These are phyloP conservation scores for Candida alai DNA, from an alignment of 805 yeast genomes.

Conservation along the genomic window DNA sequence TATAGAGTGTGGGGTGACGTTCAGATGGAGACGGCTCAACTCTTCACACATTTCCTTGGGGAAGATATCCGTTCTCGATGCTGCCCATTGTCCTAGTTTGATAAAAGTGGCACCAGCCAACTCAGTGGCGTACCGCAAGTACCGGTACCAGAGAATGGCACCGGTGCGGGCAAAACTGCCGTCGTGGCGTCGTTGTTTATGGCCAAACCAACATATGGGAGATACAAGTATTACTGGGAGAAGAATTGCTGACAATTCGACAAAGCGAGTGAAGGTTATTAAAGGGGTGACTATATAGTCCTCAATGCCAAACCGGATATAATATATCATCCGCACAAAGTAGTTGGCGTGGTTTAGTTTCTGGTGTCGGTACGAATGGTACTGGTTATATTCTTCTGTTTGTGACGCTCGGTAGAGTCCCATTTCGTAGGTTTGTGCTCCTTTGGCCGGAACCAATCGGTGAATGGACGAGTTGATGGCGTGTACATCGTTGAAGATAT, in stretches of 20 bases:
- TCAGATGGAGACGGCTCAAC: constrained; percentile 73
- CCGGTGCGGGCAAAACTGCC: constrained; percentile 46
- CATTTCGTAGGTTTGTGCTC: constrained; percentile 65
- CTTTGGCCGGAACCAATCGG: constrained; percentile 40
- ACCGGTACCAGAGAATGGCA: constrained; percentile 63
- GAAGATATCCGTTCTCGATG: constrained; percentile 91
- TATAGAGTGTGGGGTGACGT: constrained; percentile 72
- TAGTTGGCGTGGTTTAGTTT: constrained; percentile 18
- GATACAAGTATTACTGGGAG: constrained; percentile 61
- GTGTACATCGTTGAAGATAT: constrained; percentile 24
- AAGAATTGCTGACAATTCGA: constrained; percentile 63
- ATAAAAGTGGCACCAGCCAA: constrained; percentile 89
- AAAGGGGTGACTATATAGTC: constrained; percentile 69
- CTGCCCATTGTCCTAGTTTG: constrained; percentile 98
- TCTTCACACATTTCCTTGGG: constrained; percentile 75
- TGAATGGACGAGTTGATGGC: constrained; percentile 32
- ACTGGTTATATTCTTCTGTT: constrained; percentile 44
- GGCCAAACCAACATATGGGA: constrained; percentile 65
- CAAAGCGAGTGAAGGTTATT: constrained; percentile 61
- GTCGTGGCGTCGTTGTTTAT: constrained; percentile 30
- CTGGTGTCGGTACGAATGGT: constrained; percentile 27
- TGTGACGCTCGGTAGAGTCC: constrained; percentile 62
- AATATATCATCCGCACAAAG: constrained; percentile 29
- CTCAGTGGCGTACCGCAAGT: constrained; percentile 66
- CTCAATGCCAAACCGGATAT: constrained; percentile 38